Base-by-base conservation (phyloP, 805 yeast genomes). In the Monosporozyma unispora region DNA sequence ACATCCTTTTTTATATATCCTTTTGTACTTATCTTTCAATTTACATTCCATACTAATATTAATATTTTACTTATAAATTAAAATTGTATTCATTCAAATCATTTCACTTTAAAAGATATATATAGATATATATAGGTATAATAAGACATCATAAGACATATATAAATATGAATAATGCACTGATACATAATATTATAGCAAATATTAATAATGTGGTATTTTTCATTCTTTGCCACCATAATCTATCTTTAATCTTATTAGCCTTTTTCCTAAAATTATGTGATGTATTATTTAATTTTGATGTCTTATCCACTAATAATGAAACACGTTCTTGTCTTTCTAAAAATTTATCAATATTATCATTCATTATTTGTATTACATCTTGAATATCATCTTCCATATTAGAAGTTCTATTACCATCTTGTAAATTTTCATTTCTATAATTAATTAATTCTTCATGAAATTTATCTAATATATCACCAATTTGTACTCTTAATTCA, bases 261-360 rank as follows among this genome's bases (percentile, higher is more conserved):
- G 95, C 83, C 51, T 80, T 75, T 54, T 82, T 79, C 55, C 87
- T 80, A 63, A 87, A 87, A 25, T 82, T 75, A 67, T 72, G 76
- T 8, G 93, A 79, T 33, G 79, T 78, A 38, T 77, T 74, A 55
- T 81, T 85, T 64, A 87, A 74, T 48, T 80, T 73, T 53, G 84
- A 83, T 1, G 96, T 88, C 63, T 87, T 87, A 63, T 82, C 86
- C 28, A 87, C 91, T 54, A 87, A 71, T 38, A 77, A 66, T 55
- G 79, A 77, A 51, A 87, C 79, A 47, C 85, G 76, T 58, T 87
- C 96, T 19, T 95, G 95, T 47, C 96, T 76, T 55, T 79, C 80
- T 56, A 87, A 69, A 23, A 88, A 75, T 60, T 63, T 64, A 52
- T 64, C 69, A 27, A 67, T 66, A 48, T 67, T 67, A 50, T 66